Percentiles rank a stretch among this genome's conserved stretches.
phyloP scores from a whole-genome alignment of 345 rosid species.

The Citrus medica region DNA sequence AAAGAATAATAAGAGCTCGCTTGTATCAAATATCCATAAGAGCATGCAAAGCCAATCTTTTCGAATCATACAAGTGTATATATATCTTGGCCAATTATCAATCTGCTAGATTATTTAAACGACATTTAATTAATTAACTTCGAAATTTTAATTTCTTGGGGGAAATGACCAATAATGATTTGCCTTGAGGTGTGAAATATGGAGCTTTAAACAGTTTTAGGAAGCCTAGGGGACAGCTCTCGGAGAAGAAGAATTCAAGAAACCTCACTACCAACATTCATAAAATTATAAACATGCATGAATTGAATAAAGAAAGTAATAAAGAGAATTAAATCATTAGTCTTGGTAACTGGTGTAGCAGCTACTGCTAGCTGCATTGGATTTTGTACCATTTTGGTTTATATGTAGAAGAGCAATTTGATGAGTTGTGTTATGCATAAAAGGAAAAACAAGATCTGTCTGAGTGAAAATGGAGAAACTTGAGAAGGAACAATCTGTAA shows the following conservation, averaged over 20 bases:
- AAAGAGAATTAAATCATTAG: background rate
- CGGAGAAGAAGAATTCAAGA: background rate
- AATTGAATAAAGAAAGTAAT: background rate
- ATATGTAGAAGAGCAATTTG: background rate
- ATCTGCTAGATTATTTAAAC: background rate
- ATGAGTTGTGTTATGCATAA: background rate
- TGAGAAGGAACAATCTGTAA: background rate
- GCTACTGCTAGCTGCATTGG: background rate
- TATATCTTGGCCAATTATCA: background rate
- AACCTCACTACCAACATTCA: background rate
- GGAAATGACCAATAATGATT: background rate
- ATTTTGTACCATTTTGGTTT: background rate
- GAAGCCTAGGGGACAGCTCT: background rate
- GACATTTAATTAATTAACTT: background rate
- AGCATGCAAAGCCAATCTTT: no score
- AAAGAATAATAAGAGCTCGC: no score
- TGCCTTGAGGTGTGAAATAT: background rate
- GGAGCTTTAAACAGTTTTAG: background rate
- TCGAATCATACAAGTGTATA: no score
- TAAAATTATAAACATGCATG: background rate
- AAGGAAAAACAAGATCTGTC: background rate
- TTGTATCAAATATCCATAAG: no score
- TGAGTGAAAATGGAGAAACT: conserved; percentile 10
- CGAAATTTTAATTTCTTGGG: background rate
- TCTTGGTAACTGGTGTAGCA: background rate